Base-by-base conservation (phyloP, 495 filamentous ascomycete genomes). In the Aspergillus incahuasiensis region DNA sequence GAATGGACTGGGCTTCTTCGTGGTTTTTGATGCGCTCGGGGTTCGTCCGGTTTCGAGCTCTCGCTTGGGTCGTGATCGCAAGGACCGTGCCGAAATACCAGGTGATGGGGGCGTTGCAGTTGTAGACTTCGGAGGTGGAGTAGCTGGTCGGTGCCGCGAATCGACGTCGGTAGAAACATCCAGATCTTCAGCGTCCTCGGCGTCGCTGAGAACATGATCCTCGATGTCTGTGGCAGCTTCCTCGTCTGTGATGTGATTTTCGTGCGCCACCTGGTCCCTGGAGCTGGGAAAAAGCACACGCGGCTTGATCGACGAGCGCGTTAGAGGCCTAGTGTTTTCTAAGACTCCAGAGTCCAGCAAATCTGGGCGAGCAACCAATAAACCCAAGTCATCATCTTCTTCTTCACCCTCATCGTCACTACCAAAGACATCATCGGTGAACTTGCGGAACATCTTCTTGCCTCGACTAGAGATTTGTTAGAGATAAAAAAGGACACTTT, bases 281-380 rank as follows among this genome's bases (percentile, higher is more conserved):
- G 75, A 68, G 19, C 74, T 69, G 13, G 89, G 85, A 74, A 96
- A 98, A 9, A 98, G 83, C 13, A 91, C 79, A 34, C 91, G 87
- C 2, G 92, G 92, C 64, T 90, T 89, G 71, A 95, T 80, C 2
- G 85, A 80, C 0, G 86, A 84, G 46, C 90, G 86, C 25, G 86
- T 89, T 19, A 89, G 64, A 24, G 85, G 82, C 20, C 82, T 78
- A 30, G 74, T 61, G 22, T 65, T 68, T 4, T 68, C 52, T 39
- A 60, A 28, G 11, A 68, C 21, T 24, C 66, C 60, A 7, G 65
- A 60, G 19, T 77, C 68, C 25, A 73, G 61, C 41, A 76, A 61
- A 55, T 77, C 73, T 30, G 74, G 70, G 24, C 73, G 70, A 51
- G 59, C 54, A 7, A 65, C 66, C 16, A 74, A 61, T 42, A 75